Evolutionary conservation across 1,139 yeast genomes (phyloP), one percentile per base, ranked within the genome.

Genomic region (Barnettozyma hawaiiensis): DNA sequence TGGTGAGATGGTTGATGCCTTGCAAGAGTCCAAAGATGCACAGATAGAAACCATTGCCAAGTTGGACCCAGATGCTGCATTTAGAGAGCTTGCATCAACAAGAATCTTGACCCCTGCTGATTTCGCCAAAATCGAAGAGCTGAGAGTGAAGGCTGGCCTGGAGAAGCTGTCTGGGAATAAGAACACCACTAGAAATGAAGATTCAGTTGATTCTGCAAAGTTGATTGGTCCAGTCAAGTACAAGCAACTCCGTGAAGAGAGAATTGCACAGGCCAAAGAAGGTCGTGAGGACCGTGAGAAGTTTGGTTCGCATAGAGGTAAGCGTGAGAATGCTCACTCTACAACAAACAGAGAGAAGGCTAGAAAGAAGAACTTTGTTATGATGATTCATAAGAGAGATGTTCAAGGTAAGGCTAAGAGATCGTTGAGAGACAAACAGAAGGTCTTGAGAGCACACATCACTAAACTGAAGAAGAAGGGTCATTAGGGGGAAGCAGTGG

Each of bases 271-370:
- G 44, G 89, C 89, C 42, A 75, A 71, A 63, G 97, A 89, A 66
- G 97, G 97, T 46, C 81, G 89, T 62, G 96, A 89, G 59, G 98
- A 81, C 48, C 78, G 97, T 61, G 96, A 85, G 45, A 82, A 82
- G 63, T 90, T 81, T 58, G 96, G 97, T 26, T 84, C 96, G 15
- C 78, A 81, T 61, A 84, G 79, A 68, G 95, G 96, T 56, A 80
- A 79, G 66, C 77, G 89, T 64, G 92, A 82, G 36, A 71, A 69
- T 48, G 75, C 81, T 28, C 96, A 83, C 60, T 85, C 96, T 35
- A 90, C 97, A 16, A 94, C 99, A 14, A 92, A 92, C 66, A 81
- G 79, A 66, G 97, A 94, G 65, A 92, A 92, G 78, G 95, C 90
- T 18, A 77, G 97, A 64, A 87, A 87, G 89, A 92, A 92, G 96